These are phyloP conservation scores for Phlyctochytrium bullatum DNA, from an alignment of 192 early-diverging fungal genomes.

Conservation along the genomic window DNA sequence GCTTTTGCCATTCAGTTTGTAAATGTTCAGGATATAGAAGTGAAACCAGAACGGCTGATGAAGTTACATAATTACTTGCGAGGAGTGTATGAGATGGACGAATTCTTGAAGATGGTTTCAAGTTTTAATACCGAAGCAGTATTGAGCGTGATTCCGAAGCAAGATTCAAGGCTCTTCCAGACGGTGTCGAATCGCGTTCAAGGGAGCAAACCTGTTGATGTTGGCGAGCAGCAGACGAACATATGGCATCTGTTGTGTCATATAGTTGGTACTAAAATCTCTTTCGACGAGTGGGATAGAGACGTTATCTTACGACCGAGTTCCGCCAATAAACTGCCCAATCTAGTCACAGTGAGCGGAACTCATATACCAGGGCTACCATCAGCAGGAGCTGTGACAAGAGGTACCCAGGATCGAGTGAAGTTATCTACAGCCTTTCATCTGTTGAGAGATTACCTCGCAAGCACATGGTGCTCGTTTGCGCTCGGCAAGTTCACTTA, in stretches of 20 bases:
- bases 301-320: constrained; percentile 44
- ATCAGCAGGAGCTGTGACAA: neutral
- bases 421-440: constrained; percentile 29
- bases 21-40: constrained; percentile 38
- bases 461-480: constrained; percentile 38
- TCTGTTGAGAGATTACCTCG: constrained; percentile 35
- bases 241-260: constrained; percentile 45
- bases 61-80: constrained; percentile 38
- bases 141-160: constrained; percentile 28
- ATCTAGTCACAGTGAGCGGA: neutral
- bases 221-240: constrained; percentile 2
- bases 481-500: constrained; percentile 23
- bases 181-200: neutral
- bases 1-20: constrained; percentile 50
- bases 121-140: constrained; percentile 37
- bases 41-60: constrained; percentile 26
- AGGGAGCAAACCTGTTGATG: neutral
- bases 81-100: constrained; percentile 41
- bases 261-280: constrained; percentile 28
- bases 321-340: constrained; percentile 1
- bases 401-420: constrained; percentile 4
- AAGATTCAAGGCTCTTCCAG: constrained; percentile 26
- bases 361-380: no score
- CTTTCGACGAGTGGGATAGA: constrained; percentile 33
- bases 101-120: constrained; percentile 34